These are phyloP conservation scores for Blumeria hordei DNA, from an alignment of 2,329 filamentous ascomycete genomes.

Conservation along the genomic window DNA sequence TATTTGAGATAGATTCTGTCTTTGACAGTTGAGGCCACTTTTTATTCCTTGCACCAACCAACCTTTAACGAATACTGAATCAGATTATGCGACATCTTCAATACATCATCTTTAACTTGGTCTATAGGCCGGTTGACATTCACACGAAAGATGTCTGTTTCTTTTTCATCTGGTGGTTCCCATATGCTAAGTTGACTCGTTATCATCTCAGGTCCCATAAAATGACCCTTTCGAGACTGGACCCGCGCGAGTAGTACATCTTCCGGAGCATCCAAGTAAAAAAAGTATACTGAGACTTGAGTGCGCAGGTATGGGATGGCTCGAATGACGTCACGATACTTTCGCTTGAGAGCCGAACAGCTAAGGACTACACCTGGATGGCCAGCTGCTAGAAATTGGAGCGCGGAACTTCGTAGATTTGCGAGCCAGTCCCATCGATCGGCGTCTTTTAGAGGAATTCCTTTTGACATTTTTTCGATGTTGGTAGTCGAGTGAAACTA, in stretches of 20 bases:
- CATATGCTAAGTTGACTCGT: slow-evolving; percentile 71
- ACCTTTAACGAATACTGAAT: slow-evolving; percentile 3
- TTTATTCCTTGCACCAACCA: no score
- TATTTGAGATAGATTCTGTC: no score
- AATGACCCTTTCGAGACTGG: slow-evolving; percentile 52
- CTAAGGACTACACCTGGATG: slow-evolving; percentile 69
- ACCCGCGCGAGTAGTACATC: slow-evolving; percentile 55
- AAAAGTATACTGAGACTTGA: slow-evolving; percentile 63
- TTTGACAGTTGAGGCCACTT: no score
- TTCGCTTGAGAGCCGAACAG: slow-evolving; percentile 87
- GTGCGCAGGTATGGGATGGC: slow-evolving; percentile 55
- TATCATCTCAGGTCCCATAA: slow-evolving; percentile 93
- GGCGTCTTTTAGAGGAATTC: slow-evolving; percentile 65
- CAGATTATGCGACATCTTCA: slow-evolving; percentile 24
- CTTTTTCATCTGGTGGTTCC: slow-evolving; percentile 53
- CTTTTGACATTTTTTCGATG: slow-evolving; percentile 73
- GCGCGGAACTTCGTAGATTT: slow-evolving; percentile 43
- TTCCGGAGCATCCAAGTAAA: slow-evolving; percentile 66
- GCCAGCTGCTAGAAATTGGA: slow-evolving; percentile 26
- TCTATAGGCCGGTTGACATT: slow-evolving; percentile 37
- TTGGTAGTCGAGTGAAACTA: slow-evolving; percentile 57
- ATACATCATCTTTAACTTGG: slow-evolving; percentile 34
- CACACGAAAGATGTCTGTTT: slow-evolving; percentile 46
- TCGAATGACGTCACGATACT: slow-evolving; percentile 82
- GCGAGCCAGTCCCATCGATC: slow-evolving; percentile 98